Conservation (phyloP, 805 yeast species). For the Myxozyma sirexii region DNA sequence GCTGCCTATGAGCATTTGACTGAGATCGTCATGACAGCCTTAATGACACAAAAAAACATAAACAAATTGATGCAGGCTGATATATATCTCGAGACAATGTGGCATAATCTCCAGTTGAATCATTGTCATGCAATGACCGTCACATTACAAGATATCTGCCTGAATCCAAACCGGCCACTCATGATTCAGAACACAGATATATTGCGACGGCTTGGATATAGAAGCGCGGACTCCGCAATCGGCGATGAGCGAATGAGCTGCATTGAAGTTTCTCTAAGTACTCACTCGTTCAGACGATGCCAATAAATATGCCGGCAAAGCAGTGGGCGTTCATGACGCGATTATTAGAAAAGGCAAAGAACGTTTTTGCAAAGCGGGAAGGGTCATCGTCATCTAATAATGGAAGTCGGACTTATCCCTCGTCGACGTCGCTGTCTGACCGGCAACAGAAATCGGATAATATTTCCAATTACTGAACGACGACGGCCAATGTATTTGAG, state of each 20-base stretch:
- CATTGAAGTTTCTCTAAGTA: not conserved
- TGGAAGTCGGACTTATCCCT: too few relatives aligned
- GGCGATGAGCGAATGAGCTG: conserved; percentile 1
- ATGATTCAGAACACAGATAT: not conserved
- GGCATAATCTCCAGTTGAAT: conserved; percentile 5
- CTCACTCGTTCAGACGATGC: not conserved
- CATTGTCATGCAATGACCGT: conserved; percentile 8
- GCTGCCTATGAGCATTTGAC: conserved; percentile 1
- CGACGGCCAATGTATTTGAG: not conserved
- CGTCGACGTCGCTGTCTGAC: too few relatives aligned
- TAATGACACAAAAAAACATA: not conserved
- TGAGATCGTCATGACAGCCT: not conserved
- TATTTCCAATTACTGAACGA: too few relatives aligned
- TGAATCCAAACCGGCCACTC: conserved; percentile 3
- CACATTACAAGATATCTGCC: not conserved
- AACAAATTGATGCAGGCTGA: not conserved
- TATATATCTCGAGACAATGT: not conserved
- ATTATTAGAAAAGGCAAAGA: not conserved
- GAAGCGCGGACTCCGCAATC: not conserved
- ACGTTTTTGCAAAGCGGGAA: not conserved
- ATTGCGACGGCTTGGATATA: not conserved
- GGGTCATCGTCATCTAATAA: not conserved
- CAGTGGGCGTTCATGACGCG: not conserved
- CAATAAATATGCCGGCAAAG: conserved; percentile 3
- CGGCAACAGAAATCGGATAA: too few relatives aligned